These are phyloP conservation scores for Agaricus blazei DNA, from an alignment of 768 basidiomycete species.

Conservation along the genomic window DNA sequence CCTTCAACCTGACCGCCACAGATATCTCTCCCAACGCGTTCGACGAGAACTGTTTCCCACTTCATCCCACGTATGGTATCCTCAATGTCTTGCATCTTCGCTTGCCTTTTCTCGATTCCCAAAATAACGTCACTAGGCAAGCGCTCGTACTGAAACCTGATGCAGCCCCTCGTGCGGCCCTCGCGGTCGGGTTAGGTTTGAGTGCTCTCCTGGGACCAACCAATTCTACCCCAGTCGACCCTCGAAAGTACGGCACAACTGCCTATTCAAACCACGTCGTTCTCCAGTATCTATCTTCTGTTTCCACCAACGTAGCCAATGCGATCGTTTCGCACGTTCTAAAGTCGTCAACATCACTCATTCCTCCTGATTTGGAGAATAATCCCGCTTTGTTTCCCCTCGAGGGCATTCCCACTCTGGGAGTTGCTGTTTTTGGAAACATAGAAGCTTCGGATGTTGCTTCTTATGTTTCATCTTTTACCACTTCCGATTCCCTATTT, in stretches of 20 bases:
- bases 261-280: conserved; percentile 52
- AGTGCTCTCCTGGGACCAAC: conserved; percentile 34
- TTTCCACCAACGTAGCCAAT: conserved; percentile 39
- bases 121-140: conserved; percentile 39
- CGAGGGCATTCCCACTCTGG: conserved; percentile 45
- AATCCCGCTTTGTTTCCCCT: conserved; percentile 33
- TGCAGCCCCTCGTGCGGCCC: conserved; percentile 40
- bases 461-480: conserved; percentile 46
- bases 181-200: conserved; percentile 48
- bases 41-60: conserved; percentile 45
- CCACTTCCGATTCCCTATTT: conserved; percentile 45
- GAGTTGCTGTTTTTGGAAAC: conserved; percentile 62
- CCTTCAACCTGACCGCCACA: conserved; percentile 42
- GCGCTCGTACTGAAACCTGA: conserved; percentile 42
- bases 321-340: conserved; percentile 48
- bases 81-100: conserved; percentile 54
- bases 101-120: conserved; percentile 48
- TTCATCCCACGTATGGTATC: conserved; percentile 59
- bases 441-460: conserved; percentile 42
- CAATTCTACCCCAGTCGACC: conserved; percentile 30
- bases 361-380: conserved; percentile 33
- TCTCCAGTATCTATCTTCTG: conserved; percentile 48
- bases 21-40: conserved; percentile 29
- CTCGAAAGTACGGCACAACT: conserved; percentile 52
- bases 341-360: conserved; percentile 19